Conservation (phyloP, 164 flowering plant genomes). For the Aristolochia californica region DNA sequence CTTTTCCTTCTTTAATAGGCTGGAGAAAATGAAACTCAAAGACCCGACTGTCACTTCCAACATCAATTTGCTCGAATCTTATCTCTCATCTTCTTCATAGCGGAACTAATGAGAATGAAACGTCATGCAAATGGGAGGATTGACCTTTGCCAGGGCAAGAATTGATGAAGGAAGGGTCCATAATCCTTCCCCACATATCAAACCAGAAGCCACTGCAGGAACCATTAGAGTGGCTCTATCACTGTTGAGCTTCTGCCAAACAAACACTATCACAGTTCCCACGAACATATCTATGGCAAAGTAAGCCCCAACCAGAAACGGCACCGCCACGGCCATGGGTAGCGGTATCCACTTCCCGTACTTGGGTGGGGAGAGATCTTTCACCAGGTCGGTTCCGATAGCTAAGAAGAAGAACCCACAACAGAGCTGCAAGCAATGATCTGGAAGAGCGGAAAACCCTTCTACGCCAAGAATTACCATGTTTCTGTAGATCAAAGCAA, state of each 20-base stretch:
- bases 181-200: constrained; percentile 29
- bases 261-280: constrained; percentile 70
- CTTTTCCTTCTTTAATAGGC: too few relatives aligned
- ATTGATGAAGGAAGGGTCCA: constrained; percentile 30
- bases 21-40: too few relatives aligned
- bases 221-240: constrained; percentile 47
- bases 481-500: constrained; percentile 74
- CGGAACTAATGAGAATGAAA: constrained; percentile 19
- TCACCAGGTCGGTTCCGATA: constrained; percentile 39
- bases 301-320: constrained; percentile 76
- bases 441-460: constrained; percentile 86
- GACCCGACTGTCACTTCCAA: too few relatives aligned
- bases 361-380: constrained; percentile 39
- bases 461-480: constrained; percentile 86
- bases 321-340: constrained; percentile 98
- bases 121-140: constrained; percentile 55
- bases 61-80: background rate
- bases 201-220: constrained; percentile 41
- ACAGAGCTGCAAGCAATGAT: constrained; percentile 74
- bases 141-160: constrained; percentile 20
- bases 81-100: background rate
- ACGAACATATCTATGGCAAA: constrained; percentile 91
- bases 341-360: constrained; percentile 63
- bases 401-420: constrained; percentile 73
- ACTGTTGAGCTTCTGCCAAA: constrained; percentile 54